Conservation (phyloP, 2,329 filamentous ascomycete species). For the Paramyrothecium roridum region DNA sequence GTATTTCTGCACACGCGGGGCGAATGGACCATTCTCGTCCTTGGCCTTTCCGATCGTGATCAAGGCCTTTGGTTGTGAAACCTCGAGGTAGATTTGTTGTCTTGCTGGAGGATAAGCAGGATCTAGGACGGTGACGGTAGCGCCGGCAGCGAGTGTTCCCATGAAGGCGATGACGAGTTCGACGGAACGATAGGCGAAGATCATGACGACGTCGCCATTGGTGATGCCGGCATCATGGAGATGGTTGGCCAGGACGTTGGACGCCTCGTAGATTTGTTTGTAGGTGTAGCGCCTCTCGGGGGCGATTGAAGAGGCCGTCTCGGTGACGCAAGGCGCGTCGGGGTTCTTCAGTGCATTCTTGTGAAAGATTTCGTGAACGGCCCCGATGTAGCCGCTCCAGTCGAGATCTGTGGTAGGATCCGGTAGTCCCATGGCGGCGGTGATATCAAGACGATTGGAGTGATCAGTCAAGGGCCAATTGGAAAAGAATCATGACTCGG, state of each 20-base stretch:
- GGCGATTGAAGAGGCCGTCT: constrained; percentile 39
- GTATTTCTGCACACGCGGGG: constrained; percentile 53
- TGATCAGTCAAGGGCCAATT: too few species aligned
- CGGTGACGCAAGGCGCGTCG: constrained; percentile 48
- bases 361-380: constrained; percentile 67
- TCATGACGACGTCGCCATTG: constrained; percentile 88
- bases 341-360: constrained; percentile 66
- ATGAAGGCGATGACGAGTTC: constrained; percentile 67
- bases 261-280: constrained; percentile 78
- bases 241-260: constrained; percentile 76
- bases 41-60: constrained; percentile 68
- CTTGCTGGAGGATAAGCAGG: constrained; percentile 41
- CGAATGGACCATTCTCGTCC: constrained; percentile 41
- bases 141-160: constrained; percentile 64
- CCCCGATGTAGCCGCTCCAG: constrained; percentile 61
- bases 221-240: constrained; percentile 70
- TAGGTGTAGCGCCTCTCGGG: constrained; percentile 74
- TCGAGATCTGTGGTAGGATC: constrained; percentile 66
- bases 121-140: constrained; percentile 67
- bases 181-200: constrained; percentile 78
- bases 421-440: constrained; percentile 28
- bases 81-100: constrained; percentile 66
- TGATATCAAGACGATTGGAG: too few species aligned
- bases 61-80: constrained; percentile 69
- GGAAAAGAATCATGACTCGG: too few species aligned